Percentiles rank a stretch among this genome's conserved stretches.
phyloP scores from a whole-genome alignment of 106 monocot species.

The Narthecium ossifragum region DNA sequence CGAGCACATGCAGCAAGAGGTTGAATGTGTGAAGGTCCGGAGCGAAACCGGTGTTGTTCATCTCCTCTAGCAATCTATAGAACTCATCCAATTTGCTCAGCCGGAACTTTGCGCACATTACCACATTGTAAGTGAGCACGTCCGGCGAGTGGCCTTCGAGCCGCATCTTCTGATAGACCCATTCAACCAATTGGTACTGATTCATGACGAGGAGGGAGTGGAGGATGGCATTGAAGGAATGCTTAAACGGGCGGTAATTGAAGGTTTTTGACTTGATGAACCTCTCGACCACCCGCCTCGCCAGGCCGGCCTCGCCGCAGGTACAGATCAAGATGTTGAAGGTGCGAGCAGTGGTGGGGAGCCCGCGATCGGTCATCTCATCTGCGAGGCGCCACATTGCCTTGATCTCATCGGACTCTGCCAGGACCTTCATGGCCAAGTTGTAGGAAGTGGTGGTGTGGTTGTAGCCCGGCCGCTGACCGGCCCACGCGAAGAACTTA shows the following conservation, averaged over 20 bases:
- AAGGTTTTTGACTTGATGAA: constrained; percentile 72
- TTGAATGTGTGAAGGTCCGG: constrained; percentile 87
- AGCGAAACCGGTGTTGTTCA: constrained; percentile 50
- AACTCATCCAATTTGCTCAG: constrained; percentile 79
- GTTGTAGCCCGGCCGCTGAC: constrained; percentile 35
- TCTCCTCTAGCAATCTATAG: constrained; percentile 71
- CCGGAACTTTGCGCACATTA: constrained; percentile 74
- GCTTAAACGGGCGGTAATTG: constrained; percentile 75
- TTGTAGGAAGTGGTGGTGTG: constrained; percentile 68
- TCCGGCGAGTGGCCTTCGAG: constrained; percentile 51
- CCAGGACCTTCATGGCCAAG: constrained; percentile 64
- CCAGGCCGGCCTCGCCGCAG: constrained; percentile 58
- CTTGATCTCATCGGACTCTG: constrained; percentile 60
- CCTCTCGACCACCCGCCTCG: constrained; percentile 58
- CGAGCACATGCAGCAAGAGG: constrained; percentile 79
- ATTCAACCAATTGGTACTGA: constrained; percentile 77
- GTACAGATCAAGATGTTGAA: constrained; percentile 65
- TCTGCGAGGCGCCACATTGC: constrained; percentile 80
- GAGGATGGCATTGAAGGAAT: constrained; percentile 80
- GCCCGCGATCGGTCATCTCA: constrained; percentile 66
- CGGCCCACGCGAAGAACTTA: constrained; percentile 83
- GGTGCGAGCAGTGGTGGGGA: constrained; percentile 65
- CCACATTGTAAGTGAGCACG: constrained; percentile 76
- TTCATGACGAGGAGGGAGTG: constrained; percentile 49
- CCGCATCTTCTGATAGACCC: constrained; percentile 79